Conservation (phyloP, 2,329 filamentous ascomycete genomes). For the Metarhizium brunneum region DNA sequence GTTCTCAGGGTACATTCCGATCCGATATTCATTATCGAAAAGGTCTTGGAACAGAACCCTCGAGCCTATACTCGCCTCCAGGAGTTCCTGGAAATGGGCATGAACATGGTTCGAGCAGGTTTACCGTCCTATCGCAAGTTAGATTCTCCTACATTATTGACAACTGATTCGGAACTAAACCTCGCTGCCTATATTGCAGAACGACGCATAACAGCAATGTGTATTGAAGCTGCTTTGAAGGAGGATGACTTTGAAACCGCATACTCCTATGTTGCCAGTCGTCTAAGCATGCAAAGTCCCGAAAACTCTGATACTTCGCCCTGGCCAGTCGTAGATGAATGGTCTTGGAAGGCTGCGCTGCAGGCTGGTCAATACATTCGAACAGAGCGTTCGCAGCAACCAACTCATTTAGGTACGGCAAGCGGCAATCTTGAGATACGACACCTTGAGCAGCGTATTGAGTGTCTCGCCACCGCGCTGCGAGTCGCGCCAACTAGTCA, state of each 20-base stretch:
- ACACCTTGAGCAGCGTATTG: conserved; percentile 71
- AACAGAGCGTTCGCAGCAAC: conserved; percentile 40
- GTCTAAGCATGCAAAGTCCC: conserved; percentile 35
- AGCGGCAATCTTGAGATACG: conserved; percentile 55
- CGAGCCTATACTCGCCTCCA: conserved; percentile 67
- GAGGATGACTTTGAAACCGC: conserved; percentile 81
- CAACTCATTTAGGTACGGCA: conserved; percentile 51
- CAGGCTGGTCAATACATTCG: conserved; percentile 67
- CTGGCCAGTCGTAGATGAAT: conserved; percentile 40
- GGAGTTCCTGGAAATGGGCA: conserved; percentile 60
- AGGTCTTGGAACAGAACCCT: conserved; percentile 66
- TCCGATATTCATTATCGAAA: conserved; percentile 62
- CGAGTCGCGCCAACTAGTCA: conserved; percentile 61
- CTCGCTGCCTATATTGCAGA: conserved; percentile 33
- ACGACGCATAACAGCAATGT: conserved; percentile 68
- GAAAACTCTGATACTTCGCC: conserved; percentile 3
- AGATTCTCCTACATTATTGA: not conserved
- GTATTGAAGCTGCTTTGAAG: conserved; percentile 63
- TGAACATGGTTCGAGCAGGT: conserved; percentile 55
- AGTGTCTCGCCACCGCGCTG: conserved; percentile 67
- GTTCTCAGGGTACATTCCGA: conserved; percentile 69
- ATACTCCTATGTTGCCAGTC: conserved; percentile 72
- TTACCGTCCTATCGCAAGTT: conserved; percentile 20
- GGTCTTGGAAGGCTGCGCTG: conserved; percentile 71
- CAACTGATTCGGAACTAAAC: not conserved